A percentile compares a stretch with the other conserved stretches of the same genome.
These are phyloP conservation scores for Diaporthe sp. DNA, from an alignment of 2,329 filamentous ascomycete genomes.

Conservation along the genomic window DNA sequence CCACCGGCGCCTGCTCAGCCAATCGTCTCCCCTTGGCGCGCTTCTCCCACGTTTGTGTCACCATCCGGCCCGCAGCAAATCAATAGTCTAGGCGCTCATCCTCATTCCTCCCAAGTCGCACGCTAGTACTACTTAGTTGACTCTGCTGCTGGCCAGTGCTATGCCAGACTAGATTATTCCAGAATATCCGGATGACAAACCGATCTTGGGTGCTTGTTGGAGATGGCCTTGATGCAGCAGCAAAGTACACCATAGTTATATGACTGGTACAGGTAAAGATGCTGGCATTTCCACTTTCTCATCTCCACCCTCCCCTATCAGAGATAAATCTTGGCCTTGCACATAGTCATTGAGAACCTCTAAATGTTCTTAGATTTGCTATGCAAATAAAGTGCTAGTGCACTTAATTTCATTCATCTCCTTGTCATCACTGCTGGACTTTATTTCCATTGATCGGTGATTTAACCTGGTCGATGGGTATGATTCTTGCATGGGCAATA, in stretches of 20 bases:
- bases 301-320: neutral
- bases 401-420: neutral
- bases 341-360: neutral
- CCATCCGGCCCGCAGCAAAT: neutral
- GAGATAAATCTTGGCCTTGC: neutral
- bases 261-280: neutral
- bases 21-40: slow-evolving; percentile 13
- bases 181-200: neutral
- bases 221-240: neutral
- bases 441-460: neutral
- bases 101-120: neutral
- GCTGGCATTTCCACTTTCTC: neutral
- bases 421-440: neutral
- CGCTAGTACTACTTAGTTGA: neutral
- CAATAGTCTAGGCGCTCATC: neutral
- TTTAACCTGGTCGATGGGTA: neutral
- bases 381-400: neutral
- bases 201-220: neutral
- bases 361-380: neutral
- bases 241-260: neutral
- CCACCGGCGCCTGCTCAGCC: slow-evolving; percentile 14
- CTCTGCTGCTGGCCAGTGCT: neutral
- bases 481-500: neutral
- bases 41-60: slow-evolving; percentile 23
- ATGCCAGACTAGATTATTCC: neutral